Percentiles rank a stretch among this genome's conserved stretches.
Conservation (phyloP, 768 basidiomycete genomes). For the Boletellus sp. region DNA sequence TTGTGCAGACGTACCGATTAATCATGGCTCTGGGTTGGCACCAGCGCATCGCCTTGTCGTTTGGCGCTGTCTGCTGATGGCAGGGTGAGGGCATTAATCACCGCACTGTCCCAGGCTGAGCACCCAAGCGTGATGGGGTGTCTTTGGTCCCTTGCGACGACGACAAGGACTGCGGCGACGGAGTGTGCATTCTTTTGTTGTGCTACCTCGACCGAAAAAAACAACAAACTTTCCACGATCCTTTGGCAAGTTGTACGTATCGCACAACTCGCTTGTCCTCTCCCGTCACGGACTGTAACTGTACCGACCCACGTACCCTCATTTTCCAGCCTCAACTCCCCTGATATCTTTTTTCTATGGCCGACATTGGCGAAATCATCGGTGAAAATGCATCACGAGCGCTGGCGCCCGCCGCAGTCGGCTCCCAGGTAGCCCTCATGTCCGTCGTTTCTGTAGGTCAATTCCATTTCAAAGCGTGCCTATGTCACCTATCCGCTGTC, state of each 20-base stretch:
- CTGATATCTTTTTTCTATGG: slow-evolving; percentile 25
- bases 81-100: too few relatives aligned
- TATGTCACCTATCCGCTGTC: slow-evolving; percentile 6
- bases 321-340: slow-evolving; percentile 18
- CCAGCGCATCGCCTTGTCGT: too few relatives aligned
- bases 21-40: too few relatives aligned
- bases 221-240: not conserved
- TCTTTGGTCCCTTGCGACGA: too few relatives aligned
- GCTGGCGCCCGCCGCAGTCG: slow-evolving; percentile 78
- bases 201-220: not conserved
- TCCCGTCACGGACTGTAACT: slow-evolving; percentile 3
- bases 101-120: too few relatives aligned
- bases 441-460: slow-evolving; percentile 61
- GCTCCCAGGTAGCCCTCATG: slow-evolving; percentile 76
- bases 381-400: slow-evolving; percentile 43
- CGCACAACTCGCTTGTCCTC: not conserved
- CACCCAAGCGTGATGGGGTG: too few relatives aligned
- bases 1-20: too few relatives aligned
- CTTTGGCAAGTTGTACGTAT: not conserved
- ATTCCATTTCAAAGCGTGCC: not conserved
- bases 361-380: slow-evolving; percentile 32
- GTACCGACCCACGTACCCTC: slow-evolving; percentile 20
- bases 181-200: not conserved
- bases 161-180: too few relatives aligned
- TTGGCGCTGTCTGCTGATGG: too few relatives aligned